Base-by-base conservation (phyloP, 2,329 filamentous ascomycete species). In the Teratosphaeria zuluensis region DNA sequence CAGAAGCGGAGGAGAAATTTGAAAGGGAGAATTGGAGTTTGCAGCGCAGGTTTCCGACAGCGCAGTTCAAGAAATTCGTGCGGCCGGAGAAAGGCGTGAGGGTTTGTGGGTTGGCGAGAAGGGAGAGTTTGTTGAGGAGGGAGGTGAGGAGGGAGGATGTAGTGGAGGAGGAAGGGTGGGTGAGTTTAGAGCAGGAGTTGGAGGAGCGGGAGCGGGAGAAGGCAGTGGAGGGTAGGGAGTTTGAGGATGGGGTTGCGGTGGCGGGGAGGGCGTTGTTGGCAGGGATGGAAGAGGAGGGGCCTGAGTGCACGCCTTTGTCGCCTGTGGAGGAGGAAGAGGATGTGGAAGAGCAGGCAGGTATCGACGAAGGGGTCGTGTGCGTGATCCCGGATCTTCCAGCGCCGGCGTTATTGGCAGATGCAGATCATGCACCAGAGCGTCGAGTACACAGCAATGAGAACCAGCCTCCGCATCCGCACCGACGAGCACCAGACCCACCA, bases 81-180 rank as follows among this genome's bases (percentile, higher is more conserved):
- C 56, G 61, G 28, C 63, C 59, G n/a, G 57, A 57, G 64, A 58
- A 61, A 51, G 56, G 64, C 30, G 7, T 4, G 56, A 48, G 53
- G 28, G 51, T 55, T 28, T 28, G 2, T 53, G 33, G 30, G 31
- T n/a, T 35, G 12, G 31, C 24, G 12, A 33, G 54, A 21, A 31
- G 28, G 19, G 56, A 55, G 8, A 65, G 66, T 56, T 48, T 60
- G 9, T 65, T 66, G 32, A 58, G 59, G 30, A 24, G 32, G 9
- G 67, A 69, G 54, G 61, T 70, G 19, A 55, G 32, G 42, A 55
- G 62, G 8, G 66, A 69, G 30, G 66, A 69, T 48, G 60, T 69
- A 3, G 42, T 59, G 19, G 58, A 57, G 9, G 6, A 42, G 21
- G 33, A 48, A 28, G 24, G 24, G 24, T 46, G 52, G 24, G 60